These are phyloP conservation scores for Moniliophthora roreri DNA, from an alignment of 1,284 basidiomycete species.

Conservation along the genomic window DNA sequence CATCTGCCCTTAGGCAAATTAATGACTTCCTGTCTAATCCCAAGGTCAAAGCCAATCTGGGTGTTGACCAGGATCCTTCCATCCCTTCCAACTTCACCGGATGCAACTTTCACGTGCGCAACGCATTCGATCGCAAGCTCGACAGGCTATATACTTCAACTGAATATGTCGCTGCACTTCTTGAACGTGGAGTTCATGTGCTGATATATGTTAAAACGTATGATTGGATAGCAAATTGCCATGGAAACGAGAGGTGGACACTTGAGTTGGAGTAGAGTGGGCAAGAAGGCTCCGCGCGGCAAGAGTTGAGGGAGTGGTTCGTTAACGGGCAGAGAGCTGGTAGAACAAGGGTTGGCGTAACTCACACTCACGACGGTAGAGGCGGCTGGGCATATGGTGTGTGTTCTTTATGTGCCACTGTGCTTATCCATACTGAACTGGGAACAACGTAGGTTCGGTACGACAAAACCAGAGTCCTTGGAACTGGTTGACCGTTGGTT, in stretches of 20 bases:
- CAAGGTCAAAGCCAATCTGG: conserved; percentile 52
- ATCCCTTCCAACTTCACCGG: conserved; percentile 46
- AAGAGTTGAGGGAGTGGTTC: conserved; percentile 51
- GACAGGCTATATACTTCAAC: conserved; percentile 45
- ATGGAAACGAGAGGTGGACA: conserved; percentile 70
- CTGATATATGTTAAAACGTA: conserved; percentile 75
- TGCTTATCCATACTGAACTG: background rate
- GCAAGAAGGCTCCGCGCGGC: conserved; percentile 44
- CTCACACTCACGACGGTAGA: conserved; percentile 55
- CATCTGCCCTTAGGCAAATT: conserved; percentile 39
- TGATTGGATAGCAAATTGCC: conserved; percentile 79
- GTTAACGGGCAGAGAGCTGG: conserved; percentile 46
- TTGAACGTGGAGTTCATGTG: conserved; percentile 73
- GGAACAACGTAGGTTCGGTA: conserved; percentile 42
- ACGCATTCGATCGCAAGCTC: conserved; percentile 35
- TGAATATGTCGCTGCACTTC: conserved; percentile 65
- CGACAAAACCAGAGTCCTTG: conserved; percentile 50
- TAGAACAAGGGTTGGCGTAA: conserved; percentile 47
- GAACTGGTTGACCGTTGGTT: conserved; percentile 48
- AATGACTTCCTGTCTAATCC: conserved; percentile 54
- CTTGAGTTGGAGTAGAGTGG: conserved; percentile 64
- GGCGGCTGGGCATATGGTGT: conserved; percentile 57
- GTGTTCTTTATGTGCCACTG: conserved; percentile 14
- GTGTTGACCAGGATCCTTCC: conserved; percentile 48
- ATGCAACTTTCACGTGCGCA: conserved; percentile 42